Percentiles rank a stretch among this genome's conserved stretches.
These are phyloP conservation scores for Pisolithus sp. DNA, from an alignment of 768 basidiomycete species.

Conservation along the genomic window DNA sequence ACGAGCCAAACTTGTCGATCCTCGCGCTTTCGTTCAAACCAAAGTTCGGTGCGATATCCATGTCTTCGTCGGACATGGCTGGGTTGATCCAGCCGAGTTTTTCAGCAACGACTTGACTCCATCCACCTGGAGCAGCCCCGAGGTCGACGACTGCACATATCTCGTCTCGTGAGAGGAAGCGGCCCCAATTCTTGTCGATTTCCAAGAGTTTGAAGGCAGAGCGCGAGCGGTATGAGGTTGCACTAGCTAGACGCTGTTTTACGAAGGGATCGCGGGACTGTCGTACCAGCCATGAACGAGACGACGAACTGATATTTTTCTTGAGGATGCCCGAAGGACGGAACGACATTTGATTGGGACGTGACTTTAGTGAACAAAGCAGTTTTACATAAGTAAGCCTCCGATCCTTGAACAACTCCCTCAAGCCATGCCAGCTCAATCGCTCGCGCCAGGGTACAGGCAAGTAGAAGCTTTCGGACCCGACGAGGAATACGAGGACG, in stretches of 20 bases:
- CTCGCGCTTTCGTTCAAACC: not conserved
- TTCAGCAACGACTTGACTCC: slow-evolving; percentile 79
- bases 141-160: slow-evolving; percentile 73
- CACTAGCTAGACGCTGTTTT: slow-evolving; percentile 41
- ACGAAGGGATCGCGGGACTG: slow-evolving; percentile 71
- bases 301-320: slow-evolving; percentile 34
- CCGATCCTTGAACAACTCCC: slow-evolving; percentile 16
- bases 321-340: slow-evolving; percentile 27
- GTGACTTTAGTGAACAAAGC: not conserved
- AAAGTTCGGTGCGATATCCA: not conserved
- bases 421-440: slow-evolving; percentile 13
- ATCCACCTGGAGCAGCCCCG: slow-evolving; percentile 90
- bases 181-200: slow-evolving; percentile 51
- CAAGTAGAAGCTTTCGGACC: slow-evolving; percentile 65
- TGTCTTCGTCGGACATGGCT: not conserved
- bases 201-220: slow-evolving; percentile 91
- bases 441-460: slow-evolving; percentile 52
- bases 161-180: slow-evolving; percentile 46
- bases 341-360: slow-evolving; percentile 25
- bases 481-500: slow-evolving; percentile 55
- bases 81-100: slow-evolving; percentile 47
- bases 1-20: slow-evolving; percentile 2
- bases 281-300: slow-evolving; percentile 59
- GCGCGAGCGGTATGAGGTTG: slow-evolving; percentile 64
- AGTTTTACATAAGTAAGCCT: slow-evolving; percentile 25